Conservation (phyloP, 2,329 filamentous ascomycete genomes). For the Drechmeria coniospora region DNA sequence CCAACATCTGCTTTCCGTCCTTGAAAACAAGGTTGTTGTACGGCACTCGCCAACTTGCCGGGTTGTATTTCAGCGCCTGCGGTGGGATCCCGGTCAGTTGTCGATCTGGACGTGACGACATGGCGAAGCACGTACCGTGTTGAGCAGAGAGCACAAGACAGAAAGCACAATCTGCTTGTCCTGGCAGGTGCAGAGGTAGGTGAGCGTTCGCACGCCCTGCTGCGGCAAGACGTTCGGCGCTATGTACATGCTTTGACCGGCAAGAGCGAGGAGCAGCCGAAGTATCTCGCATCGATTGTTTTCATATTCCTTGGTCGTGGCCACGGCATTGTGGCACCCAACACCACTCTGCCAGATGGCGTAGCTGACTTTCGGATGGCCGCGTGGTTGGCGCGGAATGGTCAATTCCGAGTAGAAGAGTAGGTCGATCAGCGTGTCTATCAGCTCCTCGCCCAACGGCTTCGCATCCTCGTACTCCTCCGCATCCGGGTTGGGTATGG, state of each 20-base stretch:
- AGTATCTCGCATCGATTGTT: constrained; percentile 85
- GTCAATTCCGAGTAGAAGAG: constrained; percentile 89
- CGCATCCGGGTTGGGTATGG: constrained; percentile 26
- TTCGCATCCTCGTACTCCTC: constrained; percentile 69
- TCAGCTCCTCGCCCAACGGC: constrained; percentile 79
- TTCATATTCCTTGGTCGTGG: constrained; percentile 82
- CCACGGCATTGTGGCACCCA: constrained; percentile 78
- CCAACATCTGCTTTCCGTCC: constrained; percentile 76
- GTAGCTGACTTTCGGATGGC: constrained; percentile 71
- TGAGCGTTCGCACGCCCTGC: constrained; percentile 68
- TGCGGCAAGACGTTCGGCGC: constrained; percentile 65
- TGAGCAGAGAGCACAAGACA: constrained; percentile 79
- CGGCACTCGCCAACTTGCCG: constrained; percentile 81
- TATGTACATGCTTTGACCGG: constrained; percentile 89
- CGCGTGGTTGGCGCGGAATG: constrained; percentile 54
- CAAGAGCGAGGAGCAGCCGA: constrained; percentile 68
- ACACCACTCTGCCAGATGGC: constrained; percentile 98
- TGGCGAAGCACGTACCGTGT: constrained; percentile 49
- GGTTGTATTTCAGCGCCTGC: constrained; percentile 88
- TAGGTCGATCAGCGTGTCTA: constrained; percentile 77
- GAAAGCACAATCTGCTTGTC: constrained; percentile 89
- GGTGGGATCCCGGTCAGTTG: constrained; percentile 3
- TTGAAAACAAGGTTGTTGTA: constrained; percentile 88
- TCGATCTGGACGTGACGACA: not conserved
- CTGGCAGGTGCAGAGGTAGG: constrained; percentile 72